phyloP scores from a whole-genome alignment of 257 asterid genomes.

The Petunia axillaris region DNA sequence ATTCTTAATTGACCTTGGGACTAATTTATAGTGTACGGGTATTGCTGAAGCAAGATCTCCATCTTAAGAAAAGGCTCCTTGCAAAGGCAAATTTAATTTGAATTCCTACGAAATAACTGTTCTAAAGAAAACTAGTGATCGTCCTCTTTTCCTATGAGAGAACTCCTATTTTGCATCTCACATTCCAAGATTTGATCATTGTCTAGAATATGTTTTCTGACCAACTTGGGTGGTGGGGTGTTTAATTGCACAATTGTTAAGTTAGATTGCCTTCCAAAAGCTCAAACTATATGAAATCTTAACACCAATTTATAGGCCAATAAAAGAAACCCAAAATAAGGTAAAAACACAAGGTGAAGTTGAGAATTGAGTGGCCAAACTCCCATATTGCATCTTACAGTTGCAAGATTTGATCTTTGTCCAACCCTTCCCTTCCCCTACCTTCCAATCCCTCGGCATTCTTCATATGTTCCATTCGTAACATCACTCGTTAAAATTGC shows the following conservation, averaged over 20 bases:
- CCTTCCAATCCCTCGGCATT: neutral
- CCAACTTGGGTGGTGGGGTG: neutral
- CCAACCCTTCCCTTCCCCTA: neutral
- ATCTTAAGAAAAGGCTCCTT: no score
- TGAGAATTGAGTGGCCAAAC: neutral
- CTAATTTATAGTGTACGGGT: no score
- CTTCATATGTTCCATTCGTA: neutral
- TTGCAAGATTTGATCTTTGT: neutral
- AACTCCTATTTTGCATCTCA: no score
- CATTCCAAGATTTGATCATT: no score
- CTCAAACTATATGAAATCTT: conserved; percentile 4
- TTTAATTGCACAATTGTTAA: neutral
- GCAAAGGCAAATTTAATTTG: no score
- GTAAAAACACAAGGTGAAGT: neutral
- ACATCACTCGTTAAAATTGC: no score
- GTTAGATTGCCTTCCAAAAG: neutral
- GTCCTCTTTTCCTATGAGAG: no score
- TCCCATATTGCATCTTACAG: neutral
- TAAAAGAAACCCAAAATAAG: no score
- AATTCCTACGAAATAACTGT: no score
- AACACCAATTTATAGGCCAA: neutral
- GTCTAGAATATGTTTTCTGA: neutral
- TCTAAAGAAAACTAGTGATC: no score
- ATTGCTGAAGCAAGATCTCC: no score
- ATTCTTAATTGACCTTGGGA: no score